These are phyloP conservation scores for Fraxinus cuspidata DNA, from an alignment of 257 asterid species.

Conservation along the genomic window DNA sequence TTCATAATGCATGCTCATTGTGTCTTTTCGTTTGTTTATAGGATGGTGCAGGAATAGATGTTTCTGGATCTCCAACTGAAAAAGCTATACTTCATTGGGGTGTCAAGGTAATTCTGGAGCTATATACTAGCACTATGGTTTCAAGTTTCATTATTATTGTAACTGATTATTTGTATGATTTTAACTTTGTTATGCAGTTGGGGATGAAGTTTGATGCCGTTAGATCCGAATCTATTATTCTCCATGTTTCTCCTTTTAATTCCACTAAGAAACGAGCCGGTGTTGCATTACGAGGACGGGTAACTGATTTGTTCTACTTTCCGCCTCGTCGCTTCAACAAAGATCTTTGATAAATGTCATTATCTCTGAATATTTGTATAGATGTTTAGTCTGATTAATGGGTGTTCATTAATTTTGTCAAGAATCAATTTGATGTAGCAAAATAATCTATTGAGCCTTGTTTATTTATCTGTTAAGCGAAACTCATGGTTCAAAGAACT, in stretches of 20 bases:
- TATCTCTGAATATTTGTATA: conserved; percentile 10
- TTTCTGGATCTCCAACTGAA: conserved; percentile 98
- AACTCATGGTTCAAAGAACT: background rate
- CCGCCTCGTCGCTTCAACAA: background rate
- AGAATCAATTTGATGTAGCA: background rate
- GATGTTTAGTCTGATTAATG: background rate
- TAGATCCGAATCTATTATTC: conserved; percentile 72
- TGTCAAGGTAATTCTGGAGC: conserved; percentile 55
- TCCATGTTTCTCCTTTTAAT: conserved; percentile 91
- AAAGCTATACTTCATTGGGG: conserved; percentile 96
- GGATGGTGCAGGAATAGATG: conserved; percentile 69
- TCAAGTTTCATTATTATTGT: conserved; percentile 16
- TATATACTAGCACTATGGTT: conserved; percentile 17
- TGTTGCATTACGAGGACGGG: conserved; percentile 79
- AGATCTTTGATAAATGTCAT: background rate
- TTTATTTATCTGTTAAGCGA: background rate
- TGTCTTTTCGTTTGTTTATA: conserved; percentile 21
- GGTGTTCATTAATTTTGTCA: background rate
- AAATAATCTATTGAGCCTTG: background rate
- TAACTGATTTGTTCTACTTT: conserved; percentile 32
- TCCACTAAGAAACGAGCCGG: conserved; percentile 94
- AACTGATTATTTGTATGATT: conserved; percentile 21
- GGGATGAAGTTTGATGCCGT: conserved; percentile 87
- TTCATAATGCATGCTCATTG: conserved; percentile 18
- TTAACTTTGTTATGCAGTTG: conserved; percentile 47